Evolutionary conservation across 1,284 basidiomycete genomes (phyloP).

Genomic region (Apiotrichum sp.): DNA sequence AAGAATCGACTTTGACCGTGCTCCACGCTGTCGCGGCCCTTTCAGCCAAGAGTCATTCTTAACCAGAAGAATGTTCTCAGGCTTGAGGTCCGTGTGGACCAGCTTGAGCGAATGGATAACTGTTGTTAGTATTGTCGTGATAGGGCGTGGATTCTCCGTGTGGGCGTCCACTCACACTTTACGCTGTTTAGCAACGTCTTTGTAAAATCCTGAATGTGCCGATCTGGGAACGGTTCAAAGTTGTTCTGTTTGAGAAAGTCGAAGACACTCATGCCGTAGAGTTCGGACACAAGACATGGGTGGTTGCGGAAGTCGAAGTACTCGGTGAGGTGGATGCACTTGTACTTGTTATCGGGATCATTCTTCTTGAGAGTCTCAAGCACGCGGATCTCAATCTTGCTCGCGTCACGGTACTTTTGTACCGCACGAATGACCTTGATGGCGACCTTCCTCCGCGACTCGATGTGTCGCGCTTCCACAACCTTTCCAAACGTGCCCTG

Average conservation of each 20-base stretch:
- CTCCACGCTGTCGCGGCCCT: constrained; percentile 8
- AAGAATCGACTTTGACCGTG: constrained; percentile 52
- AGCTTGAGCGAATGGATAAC: constrained; percentile 87
- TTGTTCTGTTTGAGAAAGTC: constrained; percentile 98
- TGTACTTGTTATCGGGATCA: constrained; percentile 83
- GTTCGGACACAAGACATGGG: constrained; percentile 94
- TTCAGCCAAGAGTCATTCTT: constrained; percentile 60
- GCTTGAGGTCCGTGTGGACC: constrained; percentile 98
- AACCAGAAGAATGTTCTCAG: constrained; percentile 94
- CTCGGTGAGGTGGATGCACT: constrained; percentile 93
- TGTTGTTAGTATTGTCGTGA: constrained; percentile 40
- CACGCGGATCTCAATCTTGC: constrained; percentile 96
- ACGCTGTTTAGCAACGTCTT: constrained; percentile 87
- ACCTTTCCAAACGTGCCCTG: constrained; percentile 99
- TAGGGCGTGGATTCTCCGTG: no score
- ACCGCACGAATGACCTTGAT: constrained; percentile 98
- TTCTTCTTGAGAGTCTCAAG: constrained; percentile 83
- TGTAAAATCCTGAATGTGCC: constrained; percentile 94
- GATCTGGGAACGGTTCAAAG: constrained; percentile 90
- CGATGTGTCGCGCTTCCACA: constrained; percentile 84
- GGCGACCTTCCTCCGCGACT: constrained; percentile 68
- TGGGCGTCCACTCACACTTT: constrained; percentile 62
- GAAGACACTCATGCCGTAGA: constrained; percentile 96
- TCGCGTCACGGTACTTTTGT: constrained; percentile 95
- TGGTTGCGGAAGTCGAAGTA: constrained; percentile 98